Evolutionary conservation across 495 filamentous ascomycete genomes (phyloP), one percentile per base, ranked within the genome.

Genomic region (Aspergillus indologenus): DNA sequence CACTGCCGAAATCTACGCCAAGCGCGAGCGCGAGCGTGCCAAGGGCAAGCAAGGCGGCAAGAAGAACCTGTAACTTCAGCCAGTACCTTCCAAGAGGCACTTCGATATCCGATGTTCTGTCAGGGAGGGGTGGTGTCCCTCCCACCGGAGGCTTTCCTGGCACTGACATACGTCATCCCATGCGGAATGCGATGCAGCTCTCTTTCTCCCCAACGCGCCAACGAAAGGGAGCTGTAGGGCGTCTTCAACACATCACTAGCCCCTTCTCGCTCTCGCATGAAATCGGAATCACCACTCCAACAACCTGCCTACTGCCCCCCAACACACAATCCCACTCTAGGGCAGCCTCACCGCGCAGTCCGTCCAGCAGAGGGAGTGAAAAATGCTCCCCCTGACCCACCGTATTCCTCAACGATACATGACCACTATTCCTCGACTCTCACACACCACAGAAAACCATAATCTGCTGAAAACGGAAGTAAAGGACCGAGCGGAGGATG

Each of bases 1-100:
- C 75, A 98, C 94, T 31, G 84, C 84, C 0, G 90, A 83, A 60
- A 98, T 98, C 62, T 98, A 98, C 73, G 88, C 87, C 56, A 96
- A 96, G 85, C 86, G 94, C 43, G 77, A 79, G 60, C 77, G 77
- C 22, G 72, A 77, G 62, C 75, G 72, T 29, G 69, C 73, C 18
- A 78, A 78, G 61, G 57, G 59, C 20, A 75, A 75, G 67, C 62
- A 68, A 56, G 68, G 68, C 58, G 71, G 74, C 62, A 78, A 79
- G 69, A 78, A 79, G 69, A 62, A 61, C 56, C 71, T 70, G 63
- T 79, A 75, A 68, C 59, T 24, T 0, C 23, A 51, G 48, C 26
- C 9, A 3, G 26, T 9, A 40, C 34, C 6, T 40, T 14, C 12
- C 34, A 40, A 9, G 34, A 6, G 7, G 12, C 12, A 40, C 34